Percentiles rank a stretch among this genome's conserved stretches.
phyloP scores from a whole-genome alignment of 495 filamentous ascomycete species.

The Aspergillus mulundensis region DNA sequence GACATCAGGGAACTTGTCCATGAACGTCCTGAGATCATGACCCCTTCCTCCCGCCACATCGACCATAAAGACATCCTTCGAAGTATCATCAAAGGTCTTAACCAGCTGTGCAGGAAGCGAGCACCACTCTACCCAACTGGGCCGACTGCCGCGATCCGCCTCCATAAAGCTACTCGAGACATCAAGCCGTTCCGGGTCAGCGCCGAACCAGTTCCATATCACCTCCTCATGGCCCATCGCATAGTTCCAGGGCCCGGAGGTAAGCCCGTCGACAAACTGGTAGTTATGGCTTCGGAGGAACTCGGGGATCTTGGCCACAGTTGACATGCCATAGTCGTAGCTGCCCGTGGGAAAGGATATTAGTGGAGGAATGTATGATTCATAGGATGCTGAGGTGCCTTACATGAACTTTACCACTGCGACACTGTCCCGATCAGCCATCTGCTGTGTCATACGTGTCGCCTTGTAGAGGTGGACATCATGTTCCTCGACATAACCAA shows the following conservation, averaged over 20 bases:
- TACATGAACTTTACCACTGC: slow-evolving; percentile 17
- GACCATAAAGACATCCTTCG: slow-evolving; percentile 37
- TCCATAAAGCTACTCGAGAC: slow-evolving; percentile 26
- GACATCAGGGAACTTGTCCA: slow-evolving; percentile 15
- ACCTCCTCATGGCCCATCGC: slow-evolving; percentile 8
- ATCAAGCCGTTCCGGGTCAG: not conserved
- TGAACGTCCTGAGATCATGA: slow-evolving; percentile 40
- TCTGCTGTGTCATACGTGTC: slow-evolving; percentile 16
- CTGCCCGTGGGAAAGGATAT: not conserved
- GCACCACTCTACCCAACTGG: slow-evolving; percentile 29
- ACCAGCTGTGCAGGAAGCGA: slow-evolving; percentile 23
- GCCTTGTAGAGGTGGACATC: slow-evolving; percentile 12
- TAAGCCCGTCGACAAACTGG: slow-evolving; percentile 11
- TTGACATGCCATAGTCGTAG: slow-evolving; percentile 15
- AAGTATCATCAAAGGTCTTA: slow-evolving; percentile 6
- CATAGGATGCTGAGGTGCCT: not conserved
- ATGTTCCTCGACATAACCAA: slow-evolving; percentile 17
- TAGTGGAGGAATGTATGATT: not conserved
- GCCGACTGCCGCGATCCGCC: slow-evolving; percentile 16
- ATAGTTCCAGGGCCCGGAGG: slow-evolving; percentile 14
- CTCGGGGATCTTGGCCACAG: slow-evolving; percentile 17
- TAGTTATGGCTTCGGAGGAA: slow-evolving; percentile 14
- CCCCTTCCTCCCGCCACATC: slow-evolving; percentile 49
- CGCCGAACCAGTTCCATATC: slow-evolving; percentile 25
- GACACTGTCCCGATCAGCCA: slow-evolving; percentile 14